phyloP scores from a whole-genome alignment of 345 rosid genomes.

The Balakata baccata region DNA sequence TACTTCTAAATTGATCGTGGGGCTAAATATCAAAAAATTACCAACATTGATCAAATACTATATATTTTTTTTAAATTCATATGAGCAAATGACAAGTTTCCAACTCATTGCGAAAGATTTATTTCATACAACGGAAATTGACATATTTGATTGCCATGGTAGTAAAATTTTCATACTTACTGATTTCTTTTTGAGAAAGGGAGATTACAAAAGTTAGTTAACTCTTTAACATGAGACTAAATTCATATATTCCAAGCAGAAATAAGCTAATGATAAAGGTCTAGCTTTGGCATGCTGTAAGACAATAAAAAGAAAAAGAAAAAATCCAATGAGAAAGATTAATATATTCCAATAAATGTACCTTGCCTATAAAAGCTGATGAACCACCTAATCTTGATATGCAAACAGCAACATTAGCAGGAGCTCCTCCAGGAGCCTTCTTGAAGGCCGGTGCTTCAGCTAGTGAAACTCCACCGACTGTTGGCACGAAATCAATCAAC shows the following conservation, averaged over 20 bases:
- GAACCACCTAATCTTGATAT: slow-evolving; percentile 86
- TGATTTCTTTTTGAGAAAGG: not conserved
- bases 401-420: slow-evolving; percentile 97
- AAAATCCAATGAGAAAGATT: not conserved
- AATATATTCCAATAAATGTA: slow-evolving; percentile 28
- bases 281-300: too few relatives aligned
- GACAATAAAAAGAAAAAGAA: too few relatives aligned
- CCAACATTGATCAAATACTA: not conserved
- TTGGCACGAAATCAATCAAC: slow-evolving; percentile 95
- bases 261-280: not conserved
- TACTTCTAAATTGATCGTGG: not conserved
- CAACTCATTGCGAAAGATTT: too few relatives aligned
- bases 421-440: slow-evolving; percentile 99
- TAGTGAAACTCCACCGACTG: slow-evolving; percentile 77
- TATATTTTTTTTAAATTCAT: not conserved
- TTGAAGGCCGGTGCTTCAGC: slow-evolving; percentile 96
- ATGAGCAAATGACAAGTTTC: not conserved
- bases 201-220: not conserved
- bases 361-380: slow-evolving; percentile 97
- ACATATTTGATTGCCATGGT: too few relatives aligned
- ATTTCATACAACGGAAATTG: too few relatives aligned
- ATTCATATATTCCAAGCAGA: not conserved
- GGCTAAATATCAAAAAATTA: not conserved
- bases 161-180: not conserved
- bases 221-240: not conserved